phyloP scores from a whole-genome alignment of 1,284 basidiomycete species.

The Cryptococcus maquisensis region DNA sequence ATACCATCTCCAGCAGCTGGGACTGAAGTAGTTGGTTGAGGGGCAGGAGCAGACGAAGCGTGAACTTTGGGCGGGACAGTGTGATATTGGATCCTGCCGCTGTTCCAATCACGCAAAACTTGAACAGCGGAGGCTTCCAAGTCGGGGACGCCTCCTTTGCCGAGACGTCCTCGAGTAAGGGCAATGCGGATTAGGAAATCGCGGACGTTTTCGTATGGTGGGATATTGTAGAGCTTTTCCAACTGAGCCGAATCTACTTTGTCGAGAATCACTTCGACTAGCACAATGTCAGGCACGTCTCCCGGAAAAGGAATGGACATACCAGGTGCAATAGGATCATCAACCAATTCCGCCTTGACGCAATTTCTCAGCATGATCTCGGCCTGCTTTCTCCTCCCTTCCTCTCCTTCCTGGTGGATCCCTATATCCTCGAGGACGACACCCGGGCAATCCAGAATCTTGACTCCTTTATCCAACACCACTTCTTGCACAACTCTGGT shows the following conservation, averaged over 20 bases:
- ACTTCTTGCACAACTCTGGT: slow-evolving; percentile 93
- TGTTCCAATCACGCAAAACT: slow-evolving; percentile 92
- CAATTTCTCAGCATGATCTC: slow-evolving; percentile 85
- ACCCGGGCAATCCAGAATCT: slow-evolving; percentile 92
- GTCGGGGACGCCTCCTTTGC: slow-evolving; percentile 91
- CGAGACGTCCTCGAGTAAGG: slow-evolving; percentile 73
- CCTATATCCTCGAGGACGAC: slow-evolving; percentile 65
- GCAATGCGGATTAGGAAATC: slow-evolving; percentile 92
- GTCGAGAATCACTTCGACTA: slow-evolving; percentile 77
- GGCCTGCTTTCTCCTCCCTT: slow-evolving; percentile 56
- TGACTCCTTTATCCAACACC: slow-evolving; percentile 85
- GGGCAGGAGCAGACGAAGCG: slow-evolving; percentile 56
- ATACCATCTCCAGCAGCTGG: slow-evolving; percentile 1
- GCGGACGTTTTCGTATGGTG: slow-evolving; percentile 62
- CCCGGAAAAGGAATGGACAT: slow-evolving; percentile 1
- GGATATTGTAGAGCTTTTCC: slow-evolving; percentile 77
- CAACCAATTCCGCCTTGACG: slow-evolving; percentile 84
- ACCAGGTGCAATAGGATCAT: slow-evolving; percentile 86
- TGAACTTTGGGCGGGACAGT: slow-evolving; percentile 73
- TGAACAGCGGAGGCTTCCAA: slow-evolving; percentile 74
- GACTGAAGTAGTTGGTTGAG: background rate
- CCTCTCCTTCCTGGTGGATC: slow-evolving; percentile 56
- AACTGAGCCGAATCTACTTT: slow-evolving; percentile 67
- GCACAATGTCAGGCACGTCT: slow-evolving; percentile 1
- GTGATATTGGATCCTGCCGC: slow-evolving; percentile 88